Conservation (phyloP, 768 basidiomycete species). For the Podaxis sp. region DNA sequence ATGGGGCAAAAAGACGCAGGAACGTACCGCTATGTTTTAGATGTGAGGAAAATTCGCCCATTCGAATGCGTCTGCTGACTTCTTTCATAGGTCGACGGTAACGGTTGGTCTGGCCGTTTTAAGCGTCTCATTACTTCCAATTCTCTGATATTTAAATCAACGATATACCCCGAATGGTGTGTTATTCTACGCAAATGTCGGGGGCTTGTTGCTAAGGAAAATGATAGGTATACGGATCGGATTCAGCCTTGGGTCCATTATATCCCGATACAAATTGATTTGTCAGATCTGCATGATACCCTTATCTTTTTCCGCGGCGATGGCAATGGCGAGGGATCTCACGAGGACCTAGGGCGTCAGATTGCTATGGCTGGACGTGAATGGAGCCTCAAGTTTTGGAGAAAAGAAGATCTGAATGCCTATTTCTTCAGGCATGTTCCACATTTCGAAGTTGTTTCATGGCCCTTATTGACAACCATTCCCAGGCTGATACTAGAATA, state of each 20-base stretch:
- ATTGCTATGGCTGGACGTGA: slow-evolving; percentile 45
- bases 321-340: slow-evolving; percentile 46
- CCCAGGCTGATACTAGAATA: slow-evolving; percentile 55
- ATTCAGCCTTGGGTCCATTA: slow-evolving; percentile 73
- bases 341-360: slow-evolving; percentile 53
- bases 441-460: neutral
- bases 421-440: slow-evolving; percentile 44
- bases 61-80: neutral
- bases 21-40: slow-evolving; percentile 59
- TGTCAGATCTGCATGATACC: slow-evolving; percentile 65
- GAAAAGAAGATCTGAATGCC: slow-evolving; percentile 49
- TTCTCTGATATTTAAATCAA: slow-evolving; percentile 64
- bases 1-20: slow-evolving; percentile 50
- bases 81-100: slow-evolving; percentile 48
- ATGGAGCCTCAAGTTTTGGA: slow-evolving; percentile 51
- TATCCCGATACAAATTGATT: slow-evolving; percentile 61
- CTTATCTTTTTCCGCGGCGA: slow-evolving; percentile 72
- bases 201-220: neutral
- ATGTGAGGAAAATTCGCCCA: slow-evolving; percentile 35
- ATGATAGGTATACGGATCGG: slow-evolving; percentile 51
- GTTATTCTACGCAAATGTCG: slow-evolving; percentile 7
- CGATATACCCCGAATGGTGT: slow-evolving; percentile 74
- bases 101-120: slow-evolving; percentile 72
- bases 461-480: neutral
- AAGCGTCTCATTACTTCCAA: slow-evolving; percentile 62